phyloP scores from a whole-genome alignment of 1,284 basidiomycete species.

The Cutaneotrichosporon cutaneum region DNA sequence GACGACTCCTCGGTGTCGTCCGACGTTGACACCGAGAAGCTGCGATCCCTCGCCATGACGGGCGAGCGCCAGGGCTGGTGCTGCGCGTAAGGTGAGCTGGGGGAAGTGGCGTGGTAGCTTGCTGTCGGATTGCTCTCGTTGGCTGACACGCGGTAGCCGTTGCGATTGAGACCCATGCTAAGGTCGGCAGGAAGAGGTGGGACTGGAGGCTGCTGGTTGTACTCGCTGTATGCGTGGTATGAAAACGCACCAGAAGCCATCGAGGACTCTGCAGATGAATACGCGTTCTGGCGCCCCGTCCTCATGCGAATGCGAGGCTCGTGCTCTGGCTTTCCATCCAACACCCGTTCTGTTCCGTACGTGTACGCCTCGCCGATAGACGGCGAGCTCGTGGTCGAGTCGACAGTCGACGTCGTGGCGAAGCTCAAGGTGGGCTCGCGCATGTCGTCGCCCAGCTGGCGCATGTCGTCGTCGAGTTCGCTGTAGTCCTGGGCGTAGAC shows the following conservation, averaged over 20 bases:
- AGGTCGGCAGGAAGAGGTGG: conserved; percentile 29
- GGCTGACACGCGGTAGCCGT: conserved; percentile 2
- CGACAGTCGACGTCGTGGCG: conserved; percentile 46
- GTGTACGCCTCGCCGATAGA: conserved; percentile 38
- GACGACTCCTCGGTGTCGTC: conserved; percentile 13
- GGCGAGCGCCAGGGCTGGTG: conserved; percentile 22
- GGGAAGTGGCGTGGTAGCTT: conserved; percentile 13
- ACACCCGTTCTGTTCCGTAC: conserved; percentile 26
- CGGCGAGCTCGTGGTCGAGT: conserved; percentile 45
- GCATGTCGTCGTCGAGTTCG: conserved; percentile 33
- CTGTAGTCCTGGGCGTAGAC: conserved; percentile 35
- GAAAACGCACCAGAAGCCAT: conserved; percentile 44
- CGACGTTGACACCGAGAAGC: conserved; percentile 39
- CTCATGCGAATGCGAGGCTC: conserved; percentile 40
- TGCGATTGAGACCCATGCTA: conserved; percentile 17
- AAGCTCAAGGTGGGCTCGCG: conserved; percentile 49
- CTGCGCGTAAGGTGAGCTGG: conserved; percentile 6
- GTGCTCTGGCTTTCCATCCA: conserved; percentile 31
- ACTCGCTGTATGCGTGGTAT: conserved; percentile 38
- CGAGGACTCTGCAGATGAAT: conserved; percentile 49
- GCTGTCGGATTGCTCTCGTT: conserved; percentile 1
- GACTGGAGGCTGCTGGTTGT: conserved; percentile 39
- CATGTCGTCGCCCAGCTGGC: conserved; percentile 34
- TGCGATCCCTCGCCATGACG: conserved; percentile 32
- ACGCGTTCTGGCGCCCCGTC: conserved; percentile 42